These are phyloP conservation scores for Scalesia atractyloides DNA, from an alignment of 129 eudicot species.

Conservation along the genomic window DNA sequence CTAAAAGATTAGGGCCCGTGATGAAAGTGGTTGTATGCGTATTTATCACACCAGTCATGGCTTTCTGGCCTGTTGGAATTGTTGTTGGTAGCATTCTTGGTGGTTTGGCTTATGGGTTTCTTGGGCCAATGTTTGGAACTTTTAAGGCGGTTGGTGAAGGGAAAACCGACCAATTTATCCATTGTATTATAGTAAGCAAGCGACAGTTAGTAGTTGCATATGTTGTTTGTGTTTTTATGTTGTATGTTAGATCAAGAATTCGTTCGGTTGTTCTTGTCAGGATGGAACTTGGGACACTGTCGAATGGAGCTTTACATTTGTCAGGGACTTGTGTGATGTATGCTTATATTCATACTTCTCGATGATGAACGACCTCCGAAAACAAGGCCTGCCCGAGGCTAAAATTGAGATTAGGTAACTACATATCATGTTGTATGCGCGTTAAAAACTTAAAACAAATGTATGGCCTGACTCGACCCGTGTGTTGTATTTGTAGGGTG, in stretches of 20 bases:
- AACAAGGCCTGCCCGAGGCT: conserved; percentile 50
- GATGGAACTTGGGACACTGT: conserved; percentile 87
- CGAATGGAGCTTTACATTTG: conserved; percentile 60
- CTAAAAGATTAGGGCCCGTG: conserved; percentile 76
- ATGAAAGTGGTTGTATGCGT: conserved; percentile 74
- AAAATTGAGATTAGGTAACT: conserved; percentile 75
- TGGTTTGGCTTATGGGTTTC: conserved; percentile 88
- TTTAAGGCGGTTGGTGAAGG: conserved; percentile 89
- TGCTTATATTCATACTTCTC: conserved; percentile 76
- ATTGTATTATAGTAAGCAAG: conserved; percentile 57
- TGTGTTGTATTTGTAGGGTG: conserved; percentile 44
- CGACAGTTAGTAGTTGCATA: neutral
- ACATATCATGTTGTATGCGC: neutral
- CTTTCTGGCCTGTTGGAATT: conserved; percentile 64
- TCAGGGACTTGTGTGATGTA: conserved; percentile 73
- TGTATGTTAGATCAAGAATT: conserved; percentile 15
- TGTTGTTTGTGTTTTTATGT: neutral
- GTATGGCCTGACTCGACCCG: too few species aligned
- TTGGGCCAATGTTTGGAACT: conserved; percentile 89
- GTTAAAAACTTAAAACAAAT: too few species aligned
- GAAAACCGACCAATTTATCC: conserved; percentile 61
- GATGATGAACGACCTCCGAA: conserved; percentile 62
- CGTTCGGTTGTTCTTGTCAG: conserved; percentile 29
- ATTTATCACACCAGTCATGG: conserved; percentile 41
- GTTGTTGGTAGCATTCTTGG: conserved; percentile 59